These are phyloP conservation scores for Eucalyptus polyanthemos DNA, from an alignment of 345 rosid species.

Conservation along the genomic window DNA sequence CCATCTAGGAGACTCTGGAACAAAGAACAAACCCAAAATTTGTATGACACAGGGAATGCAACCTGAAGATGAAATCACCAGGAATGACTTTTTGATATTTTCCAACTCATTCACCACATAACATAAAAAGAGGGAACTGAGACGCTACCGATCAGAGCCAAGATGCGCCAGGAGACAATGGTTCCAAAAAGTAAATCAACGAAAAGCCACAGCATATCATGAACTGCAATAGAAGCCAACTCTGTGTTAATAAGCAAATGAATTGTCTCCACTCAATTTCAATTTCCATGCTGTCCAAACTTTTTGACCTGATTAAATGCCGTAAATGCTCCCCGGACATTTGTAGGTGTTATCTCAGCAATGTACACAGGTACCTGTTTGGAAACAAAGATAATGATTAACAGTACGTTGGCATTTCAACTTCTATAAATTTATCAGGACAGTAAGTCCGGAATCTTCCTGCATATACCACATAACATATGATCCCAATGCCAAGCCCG, in stretches of 20 bases:
- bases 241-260: not conserved
- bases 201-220: conserved; percentile 10
- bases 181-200: conserved; percentile 6
- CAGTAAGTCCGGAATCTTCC: not conserved
- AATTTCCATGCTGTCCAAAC: not conserved
- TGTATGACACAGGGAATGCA: conserved; percentile 12
- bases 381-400: not conserved
- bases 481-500: conserved; percentile 20
- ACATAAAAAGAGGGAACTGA: not conserved
- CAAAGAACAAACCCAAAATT: conserved; percentile 19
- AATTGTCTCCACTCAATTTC: not conserved
- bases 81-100: not conserved
- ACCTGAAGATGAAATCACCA: conserved; percentile 6
- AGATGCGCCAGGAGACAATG: conserved; percentile 12
- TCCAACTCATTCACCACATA: too few relatives aligned
- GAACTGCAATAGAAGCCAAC: not conserved
- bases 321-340: conserved; percentile 1
- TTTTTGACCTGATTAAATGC: conserved; percentile 1
- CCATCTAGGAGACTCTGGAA: conserved; percentile 51
- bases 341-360: conserved; percentile 4
- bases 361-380: conserved; percentile 4
- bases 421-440: not conserved
- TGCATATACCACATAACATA: conserved; percentile 17
- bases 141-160: conserved; percentile 8
- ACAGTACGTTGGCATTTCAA: not conserved